Evolutionary conservation across 1,284 basidiomycete genomes (phyloP), one percentile per base, ranked within the genome.

Genomic region (Athelia psychrophila): DNA sequence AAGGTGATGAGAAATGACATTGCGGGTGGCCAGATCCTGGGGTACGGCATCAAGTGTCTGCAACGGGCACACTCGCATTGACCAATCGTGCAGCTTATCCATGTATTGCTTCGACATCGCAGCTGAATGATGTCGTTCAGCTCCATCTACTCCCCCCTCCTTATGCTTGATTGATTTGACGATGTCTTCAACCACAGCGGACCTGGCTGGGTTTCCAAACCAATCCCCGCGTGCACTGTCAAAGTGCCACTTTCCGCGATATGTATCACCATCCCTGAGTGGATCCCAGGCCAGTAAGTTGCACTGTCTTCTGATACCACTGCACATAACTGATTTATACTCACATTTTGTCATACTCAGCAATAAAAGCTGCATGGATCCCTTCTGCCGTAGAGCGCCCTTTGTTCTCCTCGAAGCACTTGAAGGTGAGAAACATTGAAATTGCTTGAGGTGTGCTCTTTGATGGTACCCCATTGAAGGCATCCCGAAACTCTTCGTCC

Each of bases 81-180:
- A 71, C 60, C 64, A 69, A 9, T 44, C 20, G 55, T 68, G 63
- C 10, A 68, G 54, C 10, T 50, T 52, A 20, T 54, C 19, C 12
- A 71, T 51, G 16, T 70, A 64, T 33, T 67, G 64, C 12, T 63
- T 54, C 12, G 53, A 56, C 47, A 67, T 68, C 2, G 69, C 66
- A 38, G 65, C 60, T 9, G 67, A 64, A 52, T 70, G 69, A 24
- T 60, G 51, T 3, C 62, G 12, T 56, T 58, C 1, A n/a, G n/a
- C n/a, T 55, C 54, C 57, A 6, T 62, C 66, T 32, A 64, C 59
- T 6, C 48, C 50, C 4, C 50, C 50, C 20, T 51, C 44, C 13
- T 53, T 54, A 5, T 52, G 59, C 38, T 63, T 63, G 48, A 69
- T 50, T 16, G 52, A 40, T 33, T 66, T 57, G 15, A 64, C 1